Evolutionary conservation across 805 yeast species (phyloP).

Genomic region (Barnettozyma populi): DNA sequence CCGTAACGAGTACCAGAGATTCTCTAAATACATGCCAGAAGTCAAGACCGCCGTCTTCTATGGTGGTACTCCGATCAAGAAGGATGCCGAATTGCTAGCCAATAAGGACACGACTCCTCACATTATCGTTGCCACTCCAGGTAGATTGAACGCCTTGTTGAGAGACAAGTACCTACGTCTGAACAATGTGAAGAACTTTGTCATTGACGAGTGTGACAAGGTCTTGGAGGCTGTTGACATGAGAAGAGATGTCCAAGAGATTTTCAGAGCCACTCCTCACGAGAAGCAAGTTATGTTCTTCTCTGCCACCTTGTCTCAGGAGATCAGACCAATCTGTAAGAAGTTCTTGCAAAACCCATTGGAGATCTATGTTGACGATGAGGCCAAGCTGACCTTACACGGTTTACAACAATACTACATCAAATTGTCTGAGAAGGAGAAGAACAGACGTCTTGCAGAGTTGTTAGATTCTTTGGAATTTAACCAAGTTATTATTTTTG

Average conservation of each 20-base stretch:
- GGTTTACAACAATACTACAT: slow-evolving; percentile 96
- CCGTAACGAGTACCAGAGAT: slow-evolving; percentile 94
- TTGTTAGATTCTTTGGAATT: slow-evolving; percentile 90
- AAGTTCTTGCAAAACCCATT: slow-evolving; percentile 97
- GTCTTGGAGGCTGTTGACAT: slow-evolving; percentile 86
- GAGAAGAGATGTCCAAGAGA: slow-evolving; percentile 98
- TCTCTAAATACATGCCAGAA: slow-evolving; percentile 97
- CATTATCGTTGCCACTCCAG: slow-evolving; percentile 96
- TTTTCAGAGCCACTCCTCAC: slow-evolving; percentile 95
- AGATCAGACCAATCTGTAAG: slow-evolving; percentile 94
- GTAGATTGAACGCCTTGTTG: slow-evolving; percentile 91
- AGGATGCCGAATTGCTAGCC: slow-evolving; percentile 83
- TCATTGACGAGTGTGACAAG: slow-evolving; percentile 97
- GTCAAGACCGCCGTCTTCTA: slow-evolving; percentile 94
- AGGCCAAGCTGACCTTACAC: slow-evolving; percentile 93
- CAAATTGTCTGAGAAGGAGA: slow-evolving; percentile 84
- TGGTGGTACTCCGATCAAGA: slow-evolving; percentile 86
- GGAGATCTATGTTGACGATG: slow-evolving; percentile 96
- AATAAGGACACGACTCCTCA: slow-evolving; percentile 94
- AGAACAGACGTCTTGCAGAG: slow-evolving; percentile 89
- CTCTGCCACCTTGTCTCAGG: slow-evolving; percentile 91
- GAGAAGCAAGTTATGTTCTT: slow-evolving; percentile 99
- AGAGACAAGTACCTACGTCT: slow-evolving; percentile 86
- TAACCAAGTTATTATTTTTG: slow-evolving; percentile 97
- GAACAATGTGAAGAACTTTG: slow-evolving; percentile 87